Evolutionary conservation across 1,139 yeast species (phyloP).

Genomic region (Meyerozyma carpophila): DNA sequence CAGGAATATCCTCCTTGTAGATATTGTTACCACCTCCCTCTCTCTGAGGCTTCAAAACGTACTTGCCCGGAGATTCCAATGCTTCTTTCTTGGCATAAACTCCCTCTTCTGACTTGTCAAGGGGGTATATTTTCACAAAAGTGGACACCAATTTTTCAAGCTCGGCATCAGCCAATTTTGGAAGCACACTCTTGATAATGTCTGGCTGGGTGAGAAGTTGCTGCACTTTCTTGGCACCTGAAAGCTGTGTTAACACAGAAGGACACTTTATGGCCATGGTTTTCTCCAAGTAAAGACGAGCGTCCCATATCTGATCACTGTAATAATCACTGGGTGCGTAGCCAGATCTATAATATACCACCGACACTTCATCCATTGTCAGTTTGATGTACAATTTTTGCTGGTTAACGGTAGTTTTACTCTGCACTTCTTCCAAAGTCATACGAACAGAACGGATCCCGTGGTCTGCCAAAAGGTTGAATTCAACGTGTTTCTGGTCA

Average conservation of each 20-base stretch:
- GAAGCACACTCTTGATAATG: conserved; percentile 44
- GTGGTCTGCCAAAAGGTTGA: conserved; percentile 51
- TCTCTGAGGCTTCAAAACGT: conserved; percentile 91
- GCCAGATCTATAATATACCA: conserved; percentile 87
- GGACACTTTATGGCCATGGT: conserved; percentile 89
- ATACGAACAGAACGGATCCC: conserved; percentile 60
- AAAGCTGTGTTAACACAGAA: conserved; percentile 76
- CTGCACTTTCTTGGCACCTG: conserved; percentile 91
- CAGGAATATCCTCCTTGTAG: conserved; percentile 79
- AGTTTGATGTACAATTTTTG: conserved; percentile 46
- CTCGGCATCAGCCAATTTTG: conserved; percentile 19
- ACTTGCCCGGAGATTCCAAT: conserved; percentile 58
- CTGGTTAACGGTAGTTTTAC: conserved; percentile 31
- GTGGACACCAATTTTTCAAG: conserved; percentile 45
- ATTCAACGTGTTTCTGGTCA: conserved; percentile 86
- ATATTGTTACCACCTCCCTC: conserved; percentile 96
- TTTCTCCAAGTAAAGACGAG: conserved; percentile 65
- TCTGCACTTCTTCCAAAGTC: conserved; percentile 56
- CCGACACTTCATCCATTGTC: conserved; percentile 69
- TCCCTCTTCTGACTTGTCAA: conserved; percentile 70
- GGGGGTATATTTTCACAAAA: conserved; percentile 80
- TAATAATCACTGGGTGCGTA: conserved; percentile 77
- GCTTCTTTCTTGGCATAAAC: conserved; percentile 62
- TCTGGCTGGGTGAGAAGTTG: conserved; percentile 66
- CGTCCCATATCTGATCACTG: conserved; percentile 64